Percentiles rank a stretch among this genome's conserved stretches.
These are phyloP conservation scores for Orbilia oligospora DNA, from an alignment of 2,329 filamentous ascomycete species.

Conservation along the genomic window DNA sequence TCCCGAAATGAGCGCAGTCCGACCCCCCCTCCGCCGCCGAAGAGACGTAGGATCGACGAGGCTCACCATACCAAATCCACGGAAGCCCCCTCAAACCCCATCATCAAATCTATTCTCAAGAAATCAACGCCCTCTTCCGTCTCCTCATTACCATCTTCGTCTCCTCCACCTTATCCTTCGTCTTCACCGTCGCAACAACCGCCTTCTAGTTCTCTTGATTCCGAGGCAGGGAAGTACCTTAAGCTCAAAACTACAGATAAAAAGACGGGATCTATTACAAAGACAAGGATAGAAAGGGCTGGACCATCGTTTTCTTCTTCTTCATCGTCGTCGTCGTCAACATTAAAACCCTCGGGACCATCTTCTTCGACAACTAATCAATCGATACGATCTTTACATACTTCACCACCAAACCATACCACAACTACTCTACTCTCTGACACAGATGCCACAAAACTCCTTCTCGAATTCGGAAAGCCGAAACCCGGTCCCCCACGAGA, in stretches of 20 bases:
- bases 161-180: neutral
- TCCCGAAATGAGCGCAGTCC: slow-evolving; percentile 43
- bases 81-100: slow-evolving; percentile 45
- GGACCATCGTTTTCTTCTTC: slow-evolving; percentile 26
- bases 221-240: slow-evolving; percentile 38
- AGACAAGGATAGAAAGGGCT: slow-evolving; percentile 35
- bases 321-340: neutral
- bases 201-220: slow-evolving; percentile 35
- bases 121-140: slow-evolving; percentile 3
- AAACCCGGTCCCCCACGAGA: slow-evolving; percentile 26
- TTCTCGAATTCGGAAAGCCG: slow-evolving; percentile 26
- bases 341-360: neutral
- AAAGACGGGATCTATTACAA: slow-evolving; percentile 33
- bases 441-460: slow-evolving; percentile 26
- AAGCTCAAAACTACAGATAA: slow-evolving; percentile 47
- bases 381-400: neutral
- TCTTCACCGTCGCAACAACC: neutral
- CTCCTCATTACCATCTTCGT: neutral
- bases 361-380: neutral
- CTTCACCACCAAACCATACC: neutral
- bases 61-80: slow-evolving; percentile 40
- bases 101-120: slow-evolving; percentile 59
- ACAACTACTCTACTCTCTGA: slow-evolving; percentile 22
- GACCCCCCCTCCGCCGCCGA: slow-evolving; percentile 40
- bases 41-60: slow-evolving; percentile 51